Evolutionary conservation across 306 rosid species (phyloP).

Genomic region (Trichosanthes cucumerina): DNA sequence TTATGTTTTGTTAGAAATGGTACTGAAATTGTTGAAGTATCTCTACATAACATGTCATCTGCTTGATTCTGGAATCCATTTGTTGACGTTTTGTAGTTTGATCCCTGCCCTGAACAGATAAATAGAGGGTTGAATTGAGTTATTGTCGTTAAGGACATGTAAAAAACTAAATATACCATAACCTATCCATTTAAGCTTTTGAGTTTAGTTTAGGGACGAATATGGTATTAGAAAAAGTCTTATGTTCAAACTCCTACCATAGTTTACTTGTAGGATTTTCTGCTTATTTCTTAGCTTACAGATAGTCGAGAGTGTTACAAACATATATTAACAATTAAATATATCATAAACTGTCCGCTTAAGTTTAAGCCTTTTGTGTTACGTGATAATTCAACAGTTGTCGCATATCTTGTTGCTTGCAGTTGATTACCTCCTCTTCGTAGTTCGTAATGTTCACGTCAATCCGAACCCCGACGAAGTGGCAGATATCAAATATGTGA

Average conservation of each 20-base stretch:
- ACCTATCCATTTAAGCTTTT: neutral
- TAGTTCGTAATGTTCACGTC: slow-evolving; percentile 53
- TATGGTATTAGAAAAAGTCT: neutral
- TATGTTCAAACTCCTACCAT: neutral
- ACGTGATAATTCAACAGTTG: neutral
- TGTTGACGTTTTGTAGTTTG: neutral
- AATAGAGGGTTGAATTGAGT: neutral
- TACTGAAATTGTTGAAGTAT: neutral
- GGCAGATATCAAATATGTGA: slow-evolving; percentile 63
- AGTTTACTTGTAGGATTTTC: neutral
- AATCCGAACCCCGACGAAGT: slow-evolving; percentile 92
- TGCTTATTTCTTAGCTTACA: neutral
- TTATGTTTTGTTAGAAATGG: neutral
- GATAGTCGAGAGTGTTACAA: neutral
- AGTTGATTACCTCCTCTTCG: slow-evolving; percentile 93
- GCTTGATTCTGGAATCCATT: neutral
- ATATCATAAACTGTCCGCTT: neutral
- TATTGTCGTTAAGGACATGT: neutral
- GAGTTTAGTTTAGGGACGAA: neutral
- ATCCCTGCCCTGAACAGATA: neutral
- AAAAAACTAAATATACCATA: neutral
- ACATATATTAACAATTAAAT: neutral
- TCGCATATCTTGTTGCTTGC: slow-evolving; percentile 12
- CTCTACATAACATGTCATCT: neutral
- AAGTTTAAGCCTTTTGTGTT: neutral